phyloP scores from a whole-genome alignment of 2,329 filamentous ascomycete species.

The Colletotrichum simmondsii region DNA sequence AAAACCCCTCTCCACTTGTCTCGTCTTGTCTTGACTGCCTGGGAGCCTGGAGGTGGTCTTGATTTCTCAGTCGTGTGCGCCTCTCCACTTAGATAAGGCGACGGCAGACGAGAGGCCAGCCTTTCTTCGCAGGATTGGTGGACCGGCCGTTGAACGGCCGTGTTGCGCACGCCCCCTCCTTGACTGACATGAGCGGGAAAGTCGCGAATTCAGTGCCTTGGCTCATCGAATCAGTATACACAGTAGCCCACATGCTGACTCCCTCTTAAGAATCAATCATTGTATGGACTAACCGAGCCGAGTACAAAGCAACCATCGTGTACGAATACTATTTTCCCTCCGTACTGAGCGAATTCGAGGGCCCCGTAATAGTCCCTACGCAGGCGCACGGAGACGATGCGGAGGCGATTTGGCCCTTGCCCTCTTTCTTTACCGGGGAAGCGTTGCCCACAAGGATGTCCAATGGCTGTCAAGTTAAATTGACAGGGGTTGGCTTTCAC shows the following conservation, averaged over 20 bases:
- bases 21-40: conserved; percentile 28
- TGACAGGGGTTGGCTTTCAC: not conserved
- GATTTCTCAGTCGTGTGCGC: conserved; percentile 3
- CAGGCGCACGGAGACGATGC: conserved; percentile 16
- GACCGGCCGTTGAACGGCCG: conserved; percentile 26
- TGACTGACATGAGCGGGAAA: not conserved
- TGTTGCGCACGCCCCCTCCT: conserved; percentile 23
- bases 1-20: conserved; percentile 3
- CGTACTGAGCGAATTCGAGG: not conserved
- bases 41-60: conserved; percentile 6
- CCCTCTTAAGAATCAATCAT: not conserved
- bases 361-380: not conserved
- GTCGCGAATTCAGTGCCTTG: conserved; percentile 10
- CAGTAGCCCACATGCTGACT: not conserved
- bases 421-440: conserved; percentile 26
- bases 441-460: not conserved
- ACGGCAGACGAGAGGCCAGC: conserved; percentile 31
- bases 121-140: conserved; percentile 26
- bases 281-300: not conserved
- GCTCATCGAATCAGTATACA: conserved; percentile 21
- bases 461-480: not conserved
- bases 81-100: conserved; percentile 35
- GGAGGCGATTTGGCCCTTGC: conserved; percentile 26
- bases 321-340: not conserved
- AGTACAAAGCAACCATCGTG: not conserved